Base-by-base conservation (phyloP, 768 basidiomycete genomes). In the Leccinellum rugosiceps region DNA sequence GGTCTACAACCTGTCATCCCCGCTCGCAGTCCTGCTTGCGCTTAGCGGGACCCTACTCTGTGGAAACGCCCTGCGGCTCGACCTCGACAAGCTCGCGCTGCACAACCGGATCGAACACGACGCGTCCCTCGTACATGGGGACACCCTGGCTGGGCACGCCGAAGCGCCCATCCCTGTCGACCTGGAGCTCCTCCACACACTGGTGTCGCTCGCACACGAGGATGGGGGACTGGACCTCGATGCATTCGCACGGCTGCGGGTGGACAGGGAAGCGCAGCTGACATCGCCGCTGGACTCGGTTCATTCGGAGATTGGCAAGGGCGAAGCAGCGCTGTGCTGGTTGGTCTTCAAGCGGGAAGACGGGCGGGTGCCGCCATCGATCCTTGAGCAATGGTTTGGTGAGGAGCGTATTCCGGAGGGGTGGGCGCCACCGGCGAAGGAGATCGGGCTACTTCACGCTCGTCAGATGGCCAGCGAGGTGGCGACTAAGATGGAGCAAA, bases 31-130 rank as follows among this genome's bases (percentile, higher is more conserved):
- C 15, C 47, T 89, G 25, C 77, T 91, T 23, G 74, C 83, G 0
- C 58, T 76, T 4, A 74, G 72, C 1, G 84, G 79, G 0, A 77
- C 80, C 54, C 50, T 83, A 21, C 72, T 80, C 7, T 80, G 79
- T 59, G 83, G 78, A 0, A 74, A 71, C 13, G 50, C 78, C 25
- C 63, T 73, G 13, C 64, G 70, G 13, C 63, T 86, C 55, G 68
- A 77, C 62, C 78, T 86, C 46, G 73, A 77, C n/a, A 76, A 77
- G 51, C 81, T 88, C 31, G 81, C 83, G 0, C 61, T 69, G 15
- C 81, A 85, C 55, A 84, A 84, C 44, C 80, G 76, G 41, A 84
- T 90, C 52, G 81, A 88, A 53, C 88, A 90, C 71, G 76, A 88
- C 59, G 85, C 80, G 5, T 83, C 85, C 2, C 75, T 90, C 26